Evolutionary conservation across 2,329 filamentous ascomycete genomes (phyloP), one percentile per base, ranked within the genome.

Genomic region (Rutstroemia sp.): DNA sequence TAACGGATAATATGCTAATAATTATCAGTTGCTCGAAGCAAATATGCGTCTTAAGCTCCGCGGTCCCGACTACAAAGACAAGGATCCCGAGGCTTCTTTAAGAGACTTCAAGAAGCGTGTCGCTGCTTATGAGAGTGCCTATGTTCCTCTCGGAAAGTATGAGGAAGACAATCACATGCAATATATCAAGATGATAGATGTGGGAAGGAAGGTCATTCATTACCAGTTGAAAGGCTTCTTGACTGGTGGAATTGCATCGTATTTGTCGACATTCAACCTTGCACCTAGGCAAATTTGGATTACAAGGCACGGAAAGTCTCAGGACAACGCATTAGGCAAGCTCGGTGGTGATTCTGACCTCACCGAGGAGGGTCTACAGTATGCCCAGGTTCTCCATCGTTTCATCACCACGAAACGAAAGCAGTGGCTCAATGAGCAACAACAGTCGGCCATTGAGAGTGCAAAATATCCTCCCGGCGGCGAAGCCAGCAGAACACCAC

Each of bases 261-360:
- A 97, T 67, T 79, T 99, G 9, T 87, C 94, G 47, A 97, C 95
- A 65, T 99, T 99, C 78, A 97, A 99, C 66, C 80, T 99, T 16
- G 89, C 92, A 0, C 92, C 94, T 0, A 82, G 94, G 54, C 92
- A 96, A 71, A 97, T 99, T 59, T 99, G 94, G 94, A 95, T 99
- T 68, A 97, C 94, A 1, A 80, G 94, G 51, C 94, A 97, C 68
- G 94, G 94, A 44, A 89, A 96, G 72, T 96, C 91, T 56, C 70
- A 82, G 59, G 94, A 99, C 70, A 96, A 99, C 68, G 79, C 88
- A 57, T 78, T 84, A 2, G 91, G 92, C 59, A 95, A 89, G 70
- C 89, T 99, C 59, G 94, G 94, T 42, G 94, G 94, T 46, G 87
- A 99, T 70, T 92, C 92, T 0, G 80, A 88, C 17, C 76, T 99